Evolutionary conservation across 345 rosid species (phyloP).

Genomic region (Limnanthes douglasii): DNA sequence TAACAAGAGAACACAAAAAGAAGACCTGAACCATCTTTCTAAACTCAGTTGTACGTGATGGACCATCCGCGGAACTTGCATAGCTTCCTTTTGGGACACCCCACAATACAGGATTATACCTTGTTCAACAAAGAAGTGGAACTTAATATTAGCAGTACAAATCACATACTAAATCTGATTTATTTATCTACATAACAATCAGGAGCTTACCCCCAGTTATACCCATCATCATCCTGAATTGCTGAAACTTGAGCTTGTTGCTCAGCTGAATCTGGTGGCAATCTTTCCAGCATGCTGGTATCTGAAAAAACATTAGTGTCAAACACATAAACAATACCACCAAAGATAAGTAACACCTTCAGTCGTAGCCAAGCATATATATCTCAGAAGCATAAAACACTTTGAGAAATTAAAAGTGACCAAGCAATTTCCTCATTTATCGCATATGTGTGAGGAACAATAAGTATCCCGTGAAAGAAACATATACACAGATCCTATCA

Average conservation of each 20-base stretch:
- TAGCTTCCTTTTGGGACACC: slow-evolving; percentile 98
- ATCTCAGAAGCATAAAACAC: neutral
- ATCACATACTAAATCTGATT: neutral
- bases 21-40: slow-evolving; percentile 93
- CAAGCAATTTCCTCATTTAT: neutral
- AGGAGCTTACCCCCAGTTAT: slow-evolving; percentile 86
- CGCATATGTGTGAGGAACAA: neutral
- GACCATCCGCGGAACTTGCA: slow-evolving; percentile 64
- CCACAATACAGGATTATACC: slow-evolving; percentile 96
- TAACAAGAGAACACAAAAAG: slow-evolving; percentile 3
- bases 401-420: neutral
- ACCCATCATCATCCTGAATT: slow-evolving; percentile 69
- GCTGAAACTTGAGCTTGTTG: slow-evolving; percentile 63
- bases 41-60: slow-evolving; percentile 60
- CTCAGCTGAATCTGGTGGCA: slow-evolving; percentile 69
- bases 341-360: neutral
- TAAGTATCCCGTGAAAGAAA: neutral
- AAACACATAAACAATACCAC: slow-evolving; percentile 3
- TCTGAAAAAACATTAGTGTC: slow-evolving; percentile 32
- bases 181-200: neutral
- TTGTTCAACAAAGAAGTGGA: slow-evolving; percentile 21
- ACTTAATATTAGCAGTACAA: neutral
- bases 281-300: slow-evolving; percentile 36
- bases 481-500: neutral
- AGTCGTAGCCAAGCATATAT: neutral